These are phyloP conservation scores for Fabrea salina DNA, from an alignment of 169 alveolate species.

Conservation along the genomic window DNA sequence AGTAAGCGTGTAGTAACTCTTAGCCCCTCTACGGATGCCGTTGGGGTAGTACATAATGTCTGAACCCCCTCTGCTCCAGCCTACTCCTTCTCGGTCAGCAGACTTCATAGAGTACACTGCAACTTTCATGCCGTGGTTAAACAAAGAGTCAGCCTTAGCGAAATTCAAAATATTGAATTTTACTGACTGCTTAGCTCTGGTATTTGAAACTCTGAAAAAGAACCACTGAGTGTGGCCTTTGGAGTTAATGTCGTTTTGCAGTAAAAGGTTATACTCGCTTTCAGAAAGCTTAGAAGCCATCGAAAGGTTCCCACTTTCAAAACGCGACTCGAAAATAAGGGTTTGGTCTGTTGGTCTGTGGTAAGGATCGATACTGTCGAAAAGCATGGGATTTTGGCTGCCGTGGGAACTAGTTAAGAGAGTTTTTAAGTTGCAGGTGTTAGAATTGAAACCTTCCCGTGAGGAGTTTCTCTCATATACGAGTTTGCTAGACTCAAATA, in stretches of 20 bases:
- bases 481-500: neutral
- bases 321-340: slow-evolving; percentile 62
- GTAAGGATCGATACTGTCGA: no score
- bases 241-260: slow-evolving; percentile 81
- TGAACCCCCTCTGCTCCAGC: slow-evolving; percentile 79
- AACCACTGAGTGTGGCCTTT: slow-evolving; percentile 88
- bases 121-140: slow-evolving; percentile 61
- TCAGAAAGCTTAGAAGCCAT: slow-evolving; percentile 73
- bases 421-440: slow-evolving; percentile 18
- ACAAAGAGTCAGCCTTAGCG: slow-evolving; percentile 67
- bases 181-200: slow-evolving; percentile 63
- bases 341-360: slow-evolving; percentile 4
- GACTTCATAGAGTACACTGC: slow-evolving; percentile 54
- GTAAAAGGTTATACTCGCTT: slow-evolving; percentile 69
- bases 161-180: slow-evolving; percentile 80
- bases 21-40: slow-evolving; percentile 44
- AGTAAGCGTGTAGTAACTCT: slow-evolving; percentile 50
- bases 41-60: slow-evolving; percentile 67
- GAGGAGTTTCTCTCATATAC: neutral
- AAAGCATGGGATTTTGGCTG: no score
- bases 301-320: slow-evolving; percentile 82
- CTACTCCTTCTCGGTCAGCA: slow-evolving; percentile 48
- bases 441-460: neutral
- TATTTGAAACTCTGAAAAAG: slow-evolving; percentile 72
- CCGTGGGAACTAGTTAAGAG: no score